Percentiles rank a stretch among this genome's conserved stretches.
Evolutionary conservation across 805 yeast species (phyloP).

Genomic region (Candida saitoana): DNA sequence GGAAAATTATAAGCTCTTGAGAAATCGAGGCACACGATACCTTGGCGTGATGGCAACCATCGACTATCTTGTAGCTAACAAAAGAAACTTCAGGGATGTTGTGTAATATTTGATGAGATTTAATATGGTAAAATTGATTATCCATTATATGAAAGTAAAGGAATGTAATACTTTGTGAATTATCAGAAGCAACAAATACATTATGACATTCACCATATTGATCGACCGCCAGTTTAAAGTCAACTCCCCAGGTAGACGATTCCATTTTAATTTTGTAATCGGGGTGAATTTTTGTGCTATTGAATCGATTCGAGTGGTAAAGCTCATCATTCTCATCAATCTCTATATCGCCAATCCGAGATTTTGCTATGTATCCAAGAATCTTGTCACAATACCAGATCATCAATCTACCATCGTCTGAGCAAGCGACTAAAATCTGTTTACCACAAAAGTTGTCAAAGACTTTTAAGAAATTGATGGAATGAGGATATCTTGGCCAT

Average conservation of each 20-base stretch:
- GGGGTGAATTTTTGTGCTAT: conserved; percentile 19
- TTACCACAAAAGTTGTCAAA: conserved; percentile 29
- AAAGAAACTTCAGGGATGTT: conserved; percentile 55
- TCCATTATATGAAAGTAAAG: conserved; percentile 30
- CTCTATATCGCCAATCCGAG: conserved; percentile 7
- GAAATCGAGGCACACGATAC: conserved; percentile 42
- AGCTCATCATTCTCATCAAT: conserved; percentile 7
- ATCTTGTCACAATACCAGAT: conserved; percentile 32
- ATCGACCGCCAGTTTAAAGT: conserved; percentile 26
- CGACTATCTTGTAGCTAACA: conserved; percentile 13
- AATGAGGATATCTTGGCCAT: conserved; percentile 53
- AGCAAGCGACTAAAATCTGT: conserved; percentile 46
- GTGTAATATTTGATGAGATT: conserved; percentile 43
- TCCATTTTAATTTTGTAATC: conserved; percentile 29
- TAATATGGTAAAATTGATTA: conserved; percentile 25
- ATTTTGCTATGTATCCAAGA: conserved; percentile 11
- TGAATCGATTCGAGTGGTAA: conserved; percentile 11
- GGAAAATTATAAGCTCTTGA: conserved; percentile 41
- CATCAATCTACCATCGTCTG: conserved; percentile 52
- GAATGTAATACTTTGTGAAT: conserved; percentile 44
- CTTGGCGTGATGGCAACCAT: conserved; percentile 22
- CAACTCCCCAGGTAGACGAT: conserved; percentile 63
- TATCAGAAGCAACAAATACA: conserved; percentile 50
- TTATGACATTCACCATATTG: conserved; percentile 18
- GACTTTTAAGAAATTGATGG: conserved; percentile 47